phyloP scores from a whole-genome alignment of 805 yeast genomes.

The Wickerhamomyces alni region DNA sequence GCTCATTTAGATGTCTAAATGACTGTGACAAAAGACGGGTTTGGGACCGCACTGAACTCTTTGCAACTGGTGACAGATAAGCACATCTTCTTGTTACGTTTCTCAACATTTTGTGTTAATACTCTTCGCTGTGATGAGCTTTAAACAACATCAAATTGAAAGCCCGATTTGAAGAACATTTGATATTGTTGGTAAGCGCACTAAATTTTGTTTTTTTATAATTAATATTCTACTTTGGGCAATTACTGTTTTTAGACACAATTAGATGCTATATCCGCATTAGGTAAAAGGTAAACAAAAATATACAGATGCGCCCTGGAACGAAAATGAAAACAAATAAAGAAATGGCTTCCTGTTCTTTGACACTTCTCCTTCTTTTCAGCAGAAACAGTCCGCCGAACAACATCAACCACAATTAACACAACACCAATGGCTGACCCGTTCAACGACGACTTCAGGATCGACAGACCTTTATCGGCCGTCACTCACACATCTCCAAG shows the following conservation, averaged over 20 bases:
- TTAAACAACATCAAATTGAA: too few species aligned
- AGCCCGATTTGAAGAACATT: too few species aligned
- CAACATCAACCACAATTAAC: background rate
- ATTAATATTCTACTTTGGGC: background rate
- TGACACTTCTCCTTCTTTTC: background rate
- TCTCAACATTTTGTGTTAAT: background rate
- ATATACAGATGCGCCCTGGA: background rate
- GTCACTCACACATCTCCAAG: constrained; percentile 17
- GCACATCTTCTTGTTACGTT: background rate
- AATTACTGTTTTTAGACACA: too few species aligned
- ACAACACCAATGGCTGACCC: constrained; percentile 24
- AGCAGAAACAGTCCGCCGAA: background rate
- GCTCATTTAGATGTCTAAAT: constrained; percentile 12
- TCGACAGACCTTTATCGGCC: constrained; percentile 19
- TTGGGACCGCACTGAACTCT: background rate
- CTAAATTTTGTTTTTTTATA: too few species aligned
- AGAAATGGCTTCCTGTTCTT: background rate
- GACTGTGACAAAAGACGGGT: constrained; percentile 12
- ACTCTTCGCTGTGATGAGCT: too few species aligned
- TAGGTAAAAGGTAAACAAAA: constrained; percentile 20
- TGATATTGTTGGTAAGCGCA: too few species aligned
- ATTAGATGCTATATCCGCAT: too few species aligned
- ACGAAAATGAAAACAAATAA: constrained; percentile 2
- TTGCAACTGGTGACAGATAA: too few species aligned
- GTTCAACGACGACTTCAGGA: constrained; percentile 22